Evolutionary conservation across 73 alveolate species (phyloP).

Genomic region (Paramecium caudatum): DNA sequence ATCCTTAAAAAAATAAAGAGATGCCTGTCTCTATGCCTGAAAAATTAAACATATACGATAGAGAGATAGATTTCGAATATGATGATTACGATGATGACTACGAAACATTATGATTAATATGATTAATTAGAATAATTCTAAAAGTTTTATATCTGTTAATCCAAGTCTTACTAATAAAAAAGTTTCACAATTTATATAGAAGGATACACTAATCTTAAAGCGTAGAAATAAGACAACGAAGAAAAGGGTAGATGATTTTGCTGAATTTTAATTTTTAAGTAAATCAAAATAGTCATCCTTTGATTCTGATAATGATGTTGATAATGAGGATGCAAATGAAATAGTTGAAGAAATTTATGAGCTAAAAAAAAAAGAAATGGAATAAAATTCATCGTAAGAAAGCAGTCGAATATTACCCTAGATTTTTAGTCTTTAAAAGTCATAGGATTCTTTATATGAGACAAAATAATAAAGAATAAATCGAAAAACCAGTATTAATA

Average conservation of each 20-base stretch:
- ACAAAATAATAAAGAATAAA: neutral
- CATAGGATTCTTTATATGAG: neutral
- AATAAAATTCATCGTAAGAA: neutral
- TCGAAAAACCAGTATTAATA: neutral
- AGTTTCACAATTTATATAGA: neutral
- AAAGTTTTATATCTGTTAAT: neutral
- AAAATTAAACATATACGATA: conserved; percentile 1
- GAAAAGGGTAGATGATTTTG: neutral
- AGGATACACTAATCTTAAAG: neutral
- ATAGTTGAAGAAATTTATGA: neutral
- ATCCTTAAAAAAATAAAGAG: neutral
- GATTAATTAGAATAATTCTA: conserved; percentile 39
- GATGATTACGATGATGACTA: conserved; percentile 58
- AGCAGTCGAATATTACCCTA: neutral
- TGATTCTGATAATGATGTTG: neutral
- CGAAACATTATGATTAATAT: conserved; percentile 60
- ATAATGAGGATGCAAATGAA: neutral
- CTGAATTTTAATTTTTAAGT: neutral
- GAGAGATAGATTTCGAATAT: conserved; percentile 17
- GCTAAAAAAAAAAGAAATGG: neutral
- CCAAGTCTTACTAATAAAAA: neutral
- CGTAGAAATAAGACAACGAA: neutral
- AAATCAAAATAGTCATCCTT: neutral
- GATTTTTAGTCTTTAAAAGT: neutral
- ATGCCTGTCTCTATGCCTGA: neutral